Conservation (phyloP, 2,329 filamentous ascomycete species). For the Periconia sp. region DNA sequence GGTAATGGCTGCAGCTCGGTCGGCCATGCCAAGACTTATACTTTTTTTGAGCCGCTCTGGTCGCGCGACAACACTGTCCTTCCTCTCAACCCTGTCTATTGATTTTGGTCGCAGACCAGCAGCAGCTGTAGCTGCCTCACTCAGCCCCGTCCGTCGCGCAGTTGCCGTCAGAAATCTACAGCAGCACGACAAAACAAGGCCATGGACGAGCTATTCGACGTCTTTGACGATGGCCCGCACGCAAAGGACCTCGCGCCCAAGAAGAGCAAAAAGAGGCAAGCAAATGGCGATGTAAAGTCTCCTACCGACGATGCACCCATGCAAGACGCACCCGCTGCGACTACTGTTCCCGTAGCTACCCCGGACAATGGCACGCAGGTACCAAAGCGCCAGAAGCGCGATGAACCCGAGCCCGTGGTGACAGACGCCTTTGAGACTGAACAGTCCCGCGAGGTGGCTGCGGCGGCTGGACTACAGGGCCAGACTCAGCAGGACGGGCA, state of each 20-base stretch:
- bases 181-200: too few species aligned
- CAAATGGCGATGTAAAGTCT: slow-evolving; percentile 76
- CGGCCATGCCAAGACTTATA: too few species aligned
- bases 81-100: background rate
- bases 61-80: background rate
- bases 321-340: slow-evolving; percentile 48
- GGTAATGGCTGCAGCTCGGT: too few species aligned
- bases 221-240: slow-evolving; percentile 46
- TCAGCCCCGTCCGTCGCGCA: too few species aligned
- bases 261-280: slow-evolving; percentile 83
- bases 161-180: too few species aligned
- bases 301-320: slow-evolving; percentile 52
- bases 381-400: slow-evolving; percentile 68
- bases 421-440: slow-evolving; percentile 96
- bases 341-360: slow-evolving; percentile 31
- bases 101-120: background rate
- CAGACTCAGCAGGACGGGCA: slow-evolving; percentile 68
- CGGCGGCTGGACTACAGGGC: slow-evolving; percentile 71
- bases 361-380: slow-evolving; percentile 44
- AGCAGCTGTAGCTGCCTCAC: too few species aligned
- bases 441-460: slow-evolving; percentile 87
- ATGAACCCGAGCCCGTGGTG: slow-evolving; percentile 79
- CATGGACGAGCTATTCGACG: slow-evolving; percentile 54
- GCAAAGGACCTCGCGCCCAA: slow-evolving; percentile 34
- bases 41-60: too few species aligned